Percentiles rank a stretch among this genome's conserved stretches.
Conservation (phyloP, 2,329 filamentous ascomycete genomes). For the Arthrobotrys sinensis region DNA sequence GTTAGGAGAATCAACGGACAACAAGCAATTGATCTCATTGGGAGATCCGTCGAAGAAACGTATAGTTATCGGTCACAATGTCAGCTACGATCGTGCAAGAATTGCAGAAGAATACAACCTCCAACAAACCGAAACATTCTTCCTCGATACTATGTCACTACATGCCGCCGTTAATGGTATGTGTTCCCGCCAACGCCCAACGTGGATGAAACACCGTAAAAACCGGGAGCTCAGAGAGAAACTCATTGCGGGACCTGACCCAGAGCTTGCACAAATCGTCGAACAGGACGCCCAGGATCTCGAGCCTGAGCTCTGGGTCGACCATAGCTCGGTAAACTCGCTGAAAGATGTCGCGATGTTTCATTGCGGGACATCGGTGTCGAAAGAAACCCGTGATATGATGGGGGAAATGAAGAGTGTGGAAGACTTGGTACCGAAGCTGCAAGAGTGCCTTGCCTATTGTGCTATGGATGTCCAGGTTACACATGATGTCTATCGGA, state of each 20-base stretch:
- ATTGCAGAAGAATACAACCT: constrained; percentile 91
- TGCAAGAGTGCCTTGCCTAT: constrained; percentile 90
- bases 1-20: constrained; percentile 81
- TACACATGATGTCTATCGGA: constrained; percentile 93
- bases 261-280: constrained; percentile 79
- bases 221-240: constrained; percentile 86
- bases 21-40: constrained; percentile 86
- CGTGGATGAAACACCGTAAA: constrained; percentile 98
- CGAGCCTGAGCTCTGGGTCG: constrained; percentile 96
- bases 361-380: constrained; percentile 90
- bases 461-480: constrained; percentile 94
- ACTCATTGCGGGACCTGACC: constrained; percentile 76
- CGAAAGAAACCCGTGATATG: constrained; percentile 87
- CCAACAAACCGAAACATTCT: constrained; percentile 85
- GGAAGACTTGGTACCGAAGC: constrained; percentile 70
- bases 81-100: constrained; percentile 92
- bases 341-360: constrained; percentile 96
- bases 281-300: constrained; percentile 80
- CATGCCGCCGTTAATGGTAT: constrained; percentile 99
- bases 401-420: constrained; percentile 85
- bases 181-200: constrained; percentile 96
- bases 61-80: constrained; percentile 92
- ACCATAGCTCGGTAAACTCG: constrained; percentile 94
- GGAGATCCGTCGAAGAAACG: constrained; percentile 81
- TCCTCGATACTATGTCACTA: constrained; percentile 97